A percentile compares a stretch with the other conserved stretches of the same genome.
phyloP scores from a whole-genome alignment of 129 eudicot species.

The Glebionis coronaria region DNA sequence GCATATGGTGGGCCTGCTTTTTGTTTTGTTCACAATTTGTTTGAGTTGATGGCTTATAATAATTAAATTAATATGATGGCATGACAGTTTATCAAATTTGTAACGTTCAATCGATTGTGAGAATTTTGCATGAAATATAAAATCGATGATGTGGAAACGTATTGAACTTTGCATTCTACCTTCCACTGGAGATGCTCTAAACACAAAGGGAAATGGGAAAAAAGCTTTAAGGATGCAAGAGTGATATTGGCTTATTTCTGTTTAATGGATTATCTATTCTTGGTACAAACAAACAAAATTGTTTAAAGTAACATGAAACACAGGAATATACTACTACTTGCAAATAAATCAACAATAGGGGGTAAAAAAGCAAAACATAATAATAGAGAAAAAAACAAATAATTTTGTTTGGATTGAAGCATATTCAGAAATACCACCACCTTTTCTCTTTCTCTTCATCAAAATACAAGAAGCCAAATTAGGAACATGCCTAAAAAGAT shows the following conservation, averaged over 20 bases:
- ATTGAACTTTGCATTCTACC: too few relatives aligned
- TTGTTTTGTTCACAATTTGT: too few relatives aligned
- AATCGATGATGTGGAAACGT: too few relatives aligned
- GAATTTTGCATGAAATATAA: too few relatives aligned
- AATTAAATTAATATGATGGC: too few relatives aligned
- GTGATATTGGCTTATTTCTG: not conserved
- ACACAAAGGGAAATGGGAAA: not conserved
- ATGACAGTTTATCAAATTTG: too few relatives aligned
- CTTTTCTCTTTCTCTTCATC: slow-evolving; percentile 15
- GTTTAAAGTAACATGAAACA: not conserved
- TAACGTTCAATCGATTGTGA: too few relatives aligned
- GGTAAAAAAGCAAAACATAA: not conserved
- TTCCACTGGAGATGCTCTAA: too few relatives aligned
- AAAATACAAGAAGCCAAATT: slow-evolving; percentile 15
- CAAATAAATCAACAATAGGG: not conserved
- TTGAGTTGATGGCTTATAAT: too few relatives aligned
- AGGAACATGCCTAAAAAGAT: slow-evolving; percentile 26
- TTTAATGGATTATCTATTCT: not conserved
- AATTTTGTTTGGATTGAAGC: not conserved
- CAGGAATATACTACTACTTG: not conserved
- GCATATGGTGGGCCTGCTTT: too few relatives aligned
- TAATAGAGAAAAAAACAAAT: too few relatives aligned
- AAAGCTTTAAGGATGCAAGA: not conserved
- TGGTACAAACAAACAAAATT: not conserved
- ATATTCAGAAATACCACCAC: slow-evolving; percentile 15